Base-by-base conservation (phyloP, 257 asterid genomes). In the Rauvolfia tetraphylla region DNA sequence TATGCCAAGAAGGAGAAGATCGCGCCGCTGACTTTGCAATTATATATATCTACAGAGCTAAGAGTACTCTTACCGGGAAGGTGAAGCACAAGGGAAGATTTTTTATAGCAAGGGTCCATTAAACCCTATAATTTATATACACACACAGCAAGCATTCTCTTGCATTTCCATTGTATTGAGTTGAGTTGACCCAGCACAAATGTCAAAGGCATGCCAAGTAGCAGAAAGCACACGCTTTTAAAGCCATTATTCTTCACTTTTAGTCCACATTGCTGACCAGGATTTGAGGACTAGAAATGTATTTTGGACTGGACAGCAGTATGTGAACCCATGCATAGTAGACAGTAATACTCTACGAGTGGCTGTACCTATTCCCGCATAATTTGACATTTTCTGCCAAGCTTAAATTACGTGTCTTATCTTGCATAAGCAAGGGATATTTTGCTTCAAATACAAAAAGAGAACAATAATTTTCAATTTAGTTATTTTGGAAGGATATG, bases 191-290 rank as follows among this genome's bases (percentile, higher is more conserved):
- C 36, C 15, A 29, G 71, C 7, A 23, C 17, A 57, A 68, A 79
- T 53, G 82, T 79, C 82, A 79, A 79, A 79, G 65, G 65, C 71
- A 51, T 39, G 68, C 68, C 72, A 41, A 73, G 56, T 39, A 23
- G 75, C 49, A 1, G 29, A 34, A 38, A 33, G 2, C 6, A 62
- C 68, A 62, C 46, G 77, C 65, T 27, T 46, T 66, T 66, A n/a
- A 13, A 17, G 33, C 18, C 72, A 42, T 39, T 46, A 48, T 73
- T 27, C 18, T 51, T 70, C 46, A 15, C 23, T 11, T 42, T 12
- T 25, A 23, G 54, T 42, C 44, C 59, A 53, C 68, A 66, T 54
- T 66, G 78, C 41, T 73, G 78, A 73, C 71, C 1, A 11, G 78
- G 63, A 72, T 38, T 73, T 22, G 41, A 15, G 33, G 69, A 62